Percentiles rank a stretch among this genome's conserved stretches.
These are phyloP conservation scores for Fraxinus anomala DNA, from an alignment of 257 asterid genomes.

Conservation along the genomic window DNA sequence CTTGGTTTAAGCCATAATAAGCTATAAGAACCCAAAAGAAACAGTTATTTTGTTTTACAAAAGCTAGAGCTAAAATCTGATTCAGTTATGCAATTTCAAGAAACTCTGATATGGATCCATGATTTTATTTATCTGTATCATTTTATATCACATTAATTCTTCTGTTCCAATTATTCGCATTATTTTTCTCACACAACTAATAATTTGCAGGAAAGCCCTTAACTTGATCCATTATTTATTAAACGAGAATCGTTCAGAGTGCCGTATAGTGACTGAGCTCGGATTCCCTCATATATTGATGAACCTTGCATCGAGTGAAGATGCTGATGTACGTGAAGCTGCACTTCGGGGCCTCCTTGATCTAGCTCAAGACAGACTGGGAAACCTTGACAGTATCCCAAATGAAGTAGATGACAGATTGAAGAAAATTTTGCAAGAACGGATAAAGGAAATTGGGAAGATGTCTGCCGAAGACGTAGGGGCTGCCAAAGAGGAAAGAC, in stretches of 20 bases:
- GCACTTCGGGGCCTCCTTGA: conserved; percentile 78
- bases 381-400: conserved; percentile 18
- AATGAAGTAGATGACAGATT: conserved; percentile 59
- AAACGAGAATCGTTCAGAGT: conserved; percentile 58
- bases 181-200: not conserved
- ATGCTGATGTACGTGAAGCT: conserved; percentile 79
- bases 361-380: conserved; percentile 47
- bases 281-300: conserved; percentile 69
- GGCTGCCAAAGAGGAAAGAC: conserved; percentile 80
- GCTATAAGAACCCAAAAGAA: not conserved
- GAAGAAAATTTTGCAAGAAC: conserved; percentile 65
- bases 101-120: not conserved
- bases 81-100: not conserved
- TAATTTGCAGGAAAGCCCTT: conserved; percentile 78
- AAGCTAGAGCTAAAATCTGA: conserved; percentile 1
- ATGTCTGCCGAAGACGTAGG: conserved; percentile 79
- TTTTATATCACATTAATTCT: not conserved
- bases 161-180: not conserved
- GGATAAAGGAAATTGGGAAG: conserved; percentile 57
- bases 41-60: not conserved
- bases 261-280: conserved; percentile 51
- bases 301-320: conserved; percentile 80
- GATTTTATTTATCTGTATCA: not conserved
- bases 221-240: conserved; percentile 71
- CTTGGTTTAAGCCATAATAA: not conserved